These are phyloP conservation scores for Blastocystis sp. DNA, from an alignment of 352 stramenopile species.

Conservation along the genomic window DNA sequence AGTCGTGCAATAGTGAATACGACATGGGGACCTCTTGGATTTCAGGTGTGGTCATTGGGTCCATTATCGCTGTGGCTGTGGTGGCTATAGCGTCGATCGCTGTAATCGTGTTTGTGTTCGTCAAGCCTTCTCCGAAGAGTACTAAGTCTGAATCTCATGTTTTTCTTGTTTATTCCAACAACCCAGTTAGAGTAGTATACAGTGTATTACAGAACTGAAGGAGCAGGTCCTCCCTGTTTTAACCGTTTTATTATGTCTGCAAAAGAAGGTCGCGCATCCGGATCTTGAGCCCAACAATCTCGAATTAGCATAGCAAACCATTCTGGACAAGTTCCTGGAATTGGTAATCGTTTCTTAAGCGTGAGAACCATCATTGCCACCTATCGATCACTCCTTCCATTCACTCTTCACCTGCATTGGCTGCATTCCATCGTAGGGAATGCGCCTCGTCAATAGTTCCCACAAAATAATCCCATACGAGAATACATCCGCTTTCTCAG, in stretches of 20 bases:
- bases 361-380: conserved; percentile 62
- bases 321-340: conserved; percentile 59
- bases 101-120: conserved; percentile 30
- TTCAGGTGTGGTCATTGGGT: not conserved
- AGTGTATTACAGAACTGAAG: conserved; percentile 33
- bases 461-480: conserved; percentile 67
- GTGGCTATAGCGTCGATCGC: not conserved
- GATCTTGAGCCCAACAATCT: conserved; percentile 74
- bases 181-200: not conserved
- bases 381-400: not conserved
- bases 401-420: conserved; percentile 63
- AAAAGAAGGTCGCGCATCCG: conserved; percentile 74
- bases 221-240: conserved; percentile 59
- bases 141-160: not conserved
- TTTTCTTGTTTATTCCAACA: not conserved
- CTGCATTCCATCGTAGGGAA: conserved; percentile 65
- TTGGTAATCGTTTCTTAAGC: conserved; percentile 58
- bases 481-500: conserved; percentile 75
- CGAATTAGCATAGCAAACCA: conserved; percentile 64
- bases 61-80: not conserved
- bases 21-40: conserved; percentile 39
- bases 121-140: not conserved
- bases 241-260: conserved; percentile 72
- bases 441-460: conserved; percentile 64
- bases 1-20: not conserved